Evolutionary conservation across 2,329 filamentous ascomycete species (phyloP).

Genomic region (Apiospora sp.): DNA sequence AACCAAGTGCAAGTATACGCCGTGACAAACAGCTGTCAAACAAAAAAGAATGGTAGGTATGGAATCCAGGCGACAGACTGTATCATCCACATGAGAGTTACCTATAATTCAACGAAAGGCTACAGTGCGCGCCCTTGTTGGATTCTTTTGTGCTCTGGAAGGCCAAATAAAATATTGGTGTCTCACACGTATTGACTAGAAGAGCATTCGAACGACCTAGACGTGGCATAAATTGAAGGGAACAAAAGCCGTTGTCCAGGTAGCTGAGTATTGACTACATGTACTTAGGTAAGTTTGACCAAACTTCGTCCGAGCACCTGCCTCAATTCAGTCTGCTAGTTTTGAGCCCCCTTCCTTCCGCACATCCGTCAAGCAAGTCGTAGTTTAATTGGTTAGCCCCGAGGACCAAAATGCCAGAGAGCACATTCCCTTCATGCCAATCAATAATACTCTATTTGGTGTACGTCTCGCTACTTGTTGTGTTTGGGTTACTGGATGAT

Average conservation of each 20-base stretch:
- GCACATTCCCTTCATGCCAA: not conserved
- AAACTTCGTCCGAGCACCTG: conserved; percentile 12
- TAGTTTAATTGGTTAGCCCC: too few relatives aligned
- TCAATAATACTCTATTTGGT: not conserved
- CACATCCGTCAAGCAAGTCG: not conserved
- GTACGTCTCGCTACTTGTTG: not conserved
- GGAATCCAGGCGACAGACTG: not conserved
- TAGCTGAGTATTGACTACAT: not conserved
- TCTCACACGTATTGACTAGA: not conserved
- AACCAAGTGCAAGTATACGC: not conserved
- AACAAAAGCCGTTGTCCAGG: not conserved
- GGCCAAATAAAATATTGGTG: not conserved
- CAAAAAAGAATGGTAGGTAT: not conserved
- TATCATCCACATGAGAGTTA: not conserved
- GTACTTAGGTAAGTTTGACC: not conserved
- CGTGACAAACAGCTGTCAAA: not conserved
- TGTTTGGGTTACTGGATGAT: not conserved
- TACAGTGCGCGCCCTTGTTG: not conserved
- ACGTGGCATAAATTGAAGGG: not conserved
- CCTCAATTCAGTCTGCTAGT: not conserved
- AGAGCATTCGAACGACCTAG: not conserved
- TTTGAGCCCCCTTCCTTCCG: not conserved
- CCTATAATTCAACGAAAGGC: not conserved
- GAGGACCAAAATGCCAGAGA: not conserved
- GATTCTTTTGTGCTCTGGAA: not conserved